Conservation (phyloP, 1,139 yeast genomes). For the Geotrichum klebahnii region DNA sequence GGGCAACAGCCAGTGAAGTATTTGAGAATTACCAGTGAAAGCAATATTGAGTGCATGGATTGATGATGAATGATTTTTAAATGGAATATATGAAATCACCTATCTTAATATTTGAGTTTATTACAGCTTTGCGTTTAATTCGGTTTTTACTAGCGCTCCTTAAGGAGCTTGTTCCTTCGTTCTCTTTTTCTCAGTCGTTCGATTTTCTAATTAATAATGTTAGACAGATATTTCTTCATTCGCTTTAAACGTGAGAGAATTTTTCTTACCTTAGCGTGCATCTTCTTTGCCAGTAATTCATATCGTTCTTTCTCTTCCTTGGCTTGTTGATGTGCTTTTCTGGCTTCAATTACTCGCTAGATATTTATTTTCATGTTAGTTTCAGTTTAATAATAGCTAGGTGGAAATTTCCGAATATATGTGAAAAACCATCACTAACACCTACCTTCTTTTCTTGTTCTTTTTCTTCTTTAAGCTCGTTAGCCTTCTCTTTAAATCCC, state of each 20-base stretch:
- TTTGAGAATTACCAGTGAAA: slow-evolving; percentile 10
- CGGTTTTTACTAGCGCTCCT: slow-evolving; percentile 37
- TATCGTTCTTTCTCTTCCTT: slow-evolving; percentile 45
- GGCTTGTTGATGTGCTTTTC: slow-evolving; percentile 39
- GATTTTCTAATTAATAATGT: slow-evolving; percentile 28
- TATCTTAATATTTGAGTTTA: not conserved
- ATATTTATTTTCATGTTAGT: not conserved
- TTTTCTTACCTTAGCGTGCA: slow-evolving; percentile 39
- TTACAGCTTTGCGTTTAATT: not conserved
- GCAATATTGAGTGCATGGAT: slow-evolving; percentile 4
- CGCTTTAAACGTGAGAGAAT: not conserved
- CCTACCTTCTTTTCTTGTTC: slow-evolving; percentile 34
- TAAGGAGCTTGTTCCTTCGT: slow-evolving; percentile 43
- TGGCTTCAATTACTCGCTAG: slow-evolving; percentile 29
- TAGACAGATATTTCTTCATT: no score
- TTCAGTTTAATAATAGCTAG: not conserved
- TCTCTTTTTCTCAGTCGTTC: slow-evolving; percentile 42
- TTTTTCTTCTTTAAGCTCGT: slow-evolving; percentile 41
- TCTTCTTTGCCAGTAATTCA: slow-evolving; percentile 40
- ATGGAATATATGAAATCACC: not conserved
- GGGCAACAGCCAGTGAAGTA: slow-evolving; percentile 10
- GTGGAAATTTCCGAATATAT: not conserved
- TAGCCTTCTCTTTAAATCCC: slow-evolving; percentile 37
- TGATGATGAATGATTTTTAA: not conserved
- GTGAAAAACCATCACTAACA: not conserved